Conservation (phyloP, 1,139 yeast genomes). For the Barnettozyma hawaiiensis region DNA sequence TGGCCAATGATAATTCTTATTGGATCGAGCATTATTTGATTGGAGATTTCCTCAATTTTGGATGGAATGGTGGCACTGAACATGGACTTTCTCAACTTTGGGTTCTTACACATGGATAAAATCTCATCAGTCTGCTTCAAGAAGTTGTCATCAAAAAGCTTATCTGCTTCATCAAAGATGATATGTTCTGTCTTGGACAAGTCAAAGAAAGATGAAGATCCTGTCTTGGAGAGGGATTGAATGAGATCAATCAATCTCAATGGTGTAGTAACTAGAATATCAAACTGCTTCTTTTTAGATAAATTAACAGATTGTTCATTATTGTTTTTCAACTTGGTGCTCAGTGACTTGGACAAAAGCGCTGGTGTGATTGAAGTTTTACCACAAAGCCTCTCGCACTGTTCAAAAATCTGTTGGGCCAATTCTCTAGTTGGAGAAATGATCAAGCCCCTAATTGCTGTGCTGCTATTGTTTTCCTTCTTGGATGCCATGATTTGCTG, state of each 20-base stretch:
- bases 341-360: constrained; percentile 68
- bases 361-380: constrained; percentile 53
- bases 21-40: constrained; percentile 78
- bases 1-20: constrained; percentile 86
- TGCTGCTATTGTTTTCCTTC: constrained; percentile 21
- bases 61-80: constrained; percentile 96
- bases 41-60: constrained; percentile 84
- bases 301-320: constrained; percentile 24
- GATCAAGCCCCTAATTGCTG: constrained; percentile 66
- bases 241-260: constrained; percentile 77
- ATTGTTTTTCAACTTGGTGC: constrained; percentile 60
- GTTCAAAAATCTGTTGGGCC: constrained; percentile 78
- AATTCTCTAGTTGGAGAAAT: constrained; percentile 92
- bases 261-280: constrained; percentile 83
- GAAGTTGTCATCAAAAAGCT: constrained; percentile 84
- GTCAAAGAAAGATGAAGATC: constrained; percentile 32
- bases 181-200: constrained; percentile 64
- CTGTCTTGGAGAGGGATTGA: constrained; percentile 40
- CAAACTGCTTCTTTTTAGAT: constrained; percentile 59
- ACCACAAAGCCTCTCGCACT: constrained; percentile 52
- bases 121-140: constrained; percentile 88
- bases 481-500: constrained; percentile 39
- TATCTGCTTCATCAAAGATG: constrained; percentile 94
- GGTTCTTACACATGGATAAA: constrained; percentile 51
- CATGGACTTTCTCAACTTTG: constrained; percentile 59